phyloP scores from a whole-genome alignment of 352 stramenopile species.

The Peronosclerospora sorghi region DNA sequence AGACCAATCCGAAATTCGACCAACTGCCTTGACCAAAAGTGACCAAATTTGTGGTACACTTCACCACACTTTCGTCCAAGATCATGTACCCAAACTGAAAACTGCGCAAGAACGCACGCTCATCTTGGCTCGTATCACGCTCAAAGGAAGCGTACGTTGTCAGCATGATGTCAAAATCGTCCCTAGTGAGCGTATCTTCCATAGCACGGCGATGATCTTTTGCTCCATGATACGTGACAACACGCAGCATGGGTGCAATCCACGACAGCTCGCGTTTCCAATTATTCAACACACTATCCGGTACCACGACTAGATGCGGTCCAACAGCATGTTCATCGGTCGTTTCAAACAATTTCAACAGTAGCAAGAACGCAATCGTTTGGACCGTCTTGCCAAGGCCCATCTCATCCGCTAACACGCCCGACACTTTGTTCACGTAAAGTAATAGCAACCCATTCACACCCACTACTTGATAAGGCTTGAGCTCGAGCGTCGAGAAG shows the following conservation, averaged over 20 bases:
- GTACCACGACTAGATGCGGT: slow-evolving; percentile 89
- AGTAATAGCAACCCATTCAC: slow-evolving; percentile 76
- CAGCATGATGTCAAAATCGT: slow-evolving; percentile 78
- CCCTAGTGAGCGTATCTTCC: slow-evolving; percentile 31
- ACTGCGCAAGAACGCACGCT: slow-evolving; percentile 64
- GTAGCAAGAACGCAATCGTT: slow-evolving; percentile 66
- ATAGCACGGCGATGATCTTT: slow-evolving; percentile 54
- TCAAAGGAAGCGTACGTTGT: slow-evolving; percentile 91
- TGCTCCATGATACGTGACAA: slow-evolving; percentile 77
- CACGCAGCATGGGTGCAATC: slow-evolving; percentile 86
- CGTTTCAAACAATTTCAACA: slow-evolving; percentile 40
- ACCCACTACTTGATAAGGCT: slow-evolving; percentile 78
- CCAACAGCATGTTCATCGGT: slow-evolving; percentile 18
- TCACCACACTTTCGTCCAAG: too few species aligned
- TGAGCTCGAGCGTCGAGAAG: slow-evolving; percentile 57
- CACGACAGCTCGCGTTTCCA: slow-evolving; percentile 88
- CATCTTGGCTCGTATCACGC: slow-evolving; percentile 69
- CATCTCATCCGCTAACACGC: slow-evolving; percentile 84
- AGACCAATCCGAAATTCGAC: too few species aligned
- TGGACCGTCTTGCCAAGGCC: slow-evolving; percentile 90
- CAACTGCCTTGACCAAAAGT: too few species aligned
- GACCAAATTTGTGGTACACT: too few species aligned
- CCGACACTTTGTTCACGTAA: slow-evolving; percentile 67
- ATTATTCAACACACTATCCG: slow-evolving; percentile 87
- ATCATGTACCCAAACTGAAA: slow-evolving; percentile 89